A percentile compares a stretch with the other conserved stretches of the same genome.
These are phyloP conservation scores for Xylaria cubensis DNA, from an alignment of 495 filamentous ascomycete genomes.

Conservation along the genomic window DNA sequence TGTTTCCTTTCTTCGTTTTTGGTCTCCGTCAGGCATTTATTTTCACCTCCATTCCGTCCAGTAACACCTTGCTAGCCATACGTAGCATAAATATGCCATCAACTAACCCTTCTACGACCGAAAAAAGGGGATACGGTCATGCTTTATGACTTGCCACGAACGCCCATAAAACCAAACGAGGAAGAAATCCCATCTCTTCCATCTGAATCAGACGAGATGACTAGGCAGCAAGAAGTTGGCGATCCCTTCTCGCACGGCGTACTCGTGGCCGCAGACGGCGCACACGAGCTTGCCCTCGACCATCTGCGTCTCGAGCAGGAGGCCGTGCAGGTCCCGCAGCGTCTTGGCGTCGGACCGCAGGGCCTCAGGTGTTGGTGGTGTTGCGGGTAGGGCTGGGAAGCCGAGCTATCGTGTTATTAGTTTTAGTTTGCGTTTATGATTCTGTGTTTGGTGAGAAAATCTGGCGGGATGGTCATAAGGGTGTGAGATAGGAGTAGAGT, in stretches of 20 bases:
- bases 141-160: not conserved
- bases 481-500: not conserved
- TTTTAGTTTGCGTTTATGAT: not conserved
- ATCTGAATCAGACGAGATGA: conserved; percentile 67
- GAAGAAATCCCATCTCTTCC: not conserved
- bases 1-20: conserved; percentile 4
- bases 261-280: conserved; percentile 90
- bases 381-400: conserved; percentile 75
- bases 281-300: conserved; percentile 87
- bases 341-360: conserved; percentile 67
- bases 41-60: not conserved
- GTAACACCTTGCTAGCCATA: not conserved
- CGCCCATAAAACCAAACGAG: not conserved
- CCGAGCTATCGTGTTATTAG: conserved; percentile 65
- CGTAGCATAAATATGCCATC: not conserved
- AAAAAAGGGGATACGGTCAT: not conserved
- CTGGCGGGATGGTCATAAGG: not conserved
- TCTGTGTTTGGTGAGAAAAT: not conserved
- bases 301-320: conserved; percentile 91
- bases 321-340: conserved; percentile 75
- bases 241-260: conserved; percentile 91
- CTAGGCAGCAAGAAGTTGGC: conserved; percentile 94
- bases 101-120: not conserved
- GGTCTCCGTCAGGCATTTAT: not conserved
- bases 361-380: conserved; percentile 64